These are phyloP conservation scores for Fusarium virguliforme DNA, from an alignment of 2,329 filamentous ascomycete species.

Conservation along the genomic window DNA sequence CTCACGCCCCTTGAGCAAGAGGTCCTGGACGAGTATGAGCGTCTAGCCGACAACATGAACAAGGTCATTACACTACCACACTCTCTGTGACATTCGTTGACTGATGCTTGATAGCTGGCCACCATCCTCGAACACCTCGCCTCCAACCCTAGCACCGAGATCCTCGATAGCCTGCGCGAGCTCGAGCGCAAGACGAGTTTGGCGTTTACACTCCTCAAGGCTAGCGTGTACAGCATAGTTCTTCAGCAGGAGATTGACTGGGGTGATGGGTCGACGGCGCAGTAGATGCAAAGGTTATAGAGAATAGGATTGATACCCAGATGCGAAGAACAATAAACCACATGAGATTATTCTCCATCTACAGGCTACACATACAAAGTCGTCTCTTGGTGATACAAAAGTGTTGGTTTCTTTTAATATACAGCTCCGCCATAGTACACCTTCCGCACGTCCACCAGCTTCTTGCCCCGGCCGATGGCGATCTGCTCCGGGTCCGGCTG, in stretches of 20 bases:
- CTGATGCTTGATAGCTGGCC: conserved; percentile 65
- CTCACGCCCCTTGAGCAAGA: conserved; percentile 91
- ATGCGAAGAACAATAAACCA: conserved; percentile 40
- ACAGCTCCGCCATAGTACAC: conserved; percentile 93
- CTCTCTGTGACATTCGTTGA: neutral
- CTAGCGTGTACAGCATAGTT: conserved; percentile 98
- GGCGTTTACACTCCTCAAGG: conserved; percentile 96
- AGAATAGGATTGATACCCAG: conserved; percentile 42
- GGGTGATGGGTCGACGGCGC: conserved; percentile 66
- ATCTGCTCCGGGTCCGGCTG: conserved; percentile 93
- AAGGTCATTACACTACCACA: conserved; percentile 69
- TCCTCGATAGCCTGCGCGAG: conserved; percentile 87
- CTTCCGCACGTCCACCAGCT: conserved; percentile 95
- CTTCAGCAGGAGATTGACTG: conserved; percentile 95
- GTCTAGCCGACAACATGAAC: conserved; percentile 91
- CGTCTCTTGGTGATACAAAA: conserved; percentile 44
- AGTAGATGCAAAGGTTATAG: conserved; percentile 32
- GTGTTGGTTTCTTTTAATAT: conserved; percentile 60
- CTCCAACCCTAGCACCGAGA: conserved; percentile 82
- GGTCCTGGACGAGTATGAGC: conserved; percentile 93
- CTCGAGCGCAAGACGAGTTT: conserved; percentile 95
- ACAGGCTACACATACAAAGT: conserved; percentile 48
- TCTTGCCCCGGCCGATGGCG: conserved; percentile 90
- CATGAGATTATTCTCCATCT: conserved; percentile 41
- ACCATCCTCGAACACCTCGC: conserved; percentile 75